These are phyloP conservation scores for Phylloporus sp. DNA, from an alignment of 768 basidiomycete genomes.

Conservation along the genomic window DNA sequence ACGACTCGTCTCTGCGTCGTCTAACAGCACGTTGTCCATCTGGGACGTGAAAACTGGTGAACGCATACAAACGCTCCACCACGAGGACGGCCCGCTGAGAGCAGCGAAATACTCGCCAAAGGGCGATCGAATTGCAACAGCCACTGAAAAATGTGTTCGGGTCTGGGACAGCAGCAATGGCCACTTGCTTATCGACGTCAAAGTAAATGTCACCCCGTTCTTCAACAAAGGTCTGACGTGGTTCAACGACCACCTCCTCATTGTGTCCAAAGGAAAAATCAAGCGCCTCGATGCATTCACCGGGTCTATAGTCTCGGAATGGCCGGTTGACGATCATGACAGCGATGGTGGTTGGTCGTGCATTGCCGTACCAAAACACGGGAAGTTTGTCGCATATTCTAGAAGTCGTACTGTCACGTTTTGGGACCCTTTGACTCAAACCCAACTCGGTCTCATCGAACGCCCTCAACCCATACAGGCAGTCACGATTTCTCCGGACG, in stretches of 20 bases:
- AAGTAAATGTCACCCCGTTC: not conserved
- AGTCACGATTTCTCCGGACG: not conserved
- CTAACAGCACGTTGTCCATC: no score
- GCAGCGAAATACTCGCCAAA: not conserved
- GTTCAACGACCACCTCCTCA: not conserved
- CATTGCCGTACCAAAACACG: not conserved
- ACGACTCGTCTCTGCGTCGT: no score
- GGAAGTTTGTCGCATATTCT: not conserved
- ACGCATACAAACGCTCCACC: not conserved
- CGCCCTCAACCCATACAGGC: not conserved
- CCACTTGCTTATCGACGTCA: not conserved
- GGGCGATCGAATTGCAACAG: conserved; percentile 1
- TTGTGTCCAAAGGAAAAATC: not conserved
- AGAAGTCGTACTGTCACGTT: not conserved
- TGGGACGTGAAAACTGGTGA: no score
- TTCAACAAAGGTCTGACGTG: conserved; percentile 6
- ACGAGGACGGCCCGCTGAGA: not conserved
- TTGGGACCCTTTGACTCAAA: not conserved
- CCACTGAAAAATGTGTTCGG: not conserved
- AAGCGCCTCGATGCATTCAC: not conserved
- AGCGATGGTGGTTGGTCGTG: not conserved
- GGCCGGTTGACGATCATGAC: not conserved
- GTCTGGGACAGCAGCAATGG: not conserved
- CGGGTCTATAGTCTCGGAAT: not conserved
- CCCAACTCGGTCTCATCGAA: not conserved